A percentile compares a stretch with the other conserved stretches of the same genome.
Conservation (phyloP, 208 protist species). For the Willaertia magna region DNA sequence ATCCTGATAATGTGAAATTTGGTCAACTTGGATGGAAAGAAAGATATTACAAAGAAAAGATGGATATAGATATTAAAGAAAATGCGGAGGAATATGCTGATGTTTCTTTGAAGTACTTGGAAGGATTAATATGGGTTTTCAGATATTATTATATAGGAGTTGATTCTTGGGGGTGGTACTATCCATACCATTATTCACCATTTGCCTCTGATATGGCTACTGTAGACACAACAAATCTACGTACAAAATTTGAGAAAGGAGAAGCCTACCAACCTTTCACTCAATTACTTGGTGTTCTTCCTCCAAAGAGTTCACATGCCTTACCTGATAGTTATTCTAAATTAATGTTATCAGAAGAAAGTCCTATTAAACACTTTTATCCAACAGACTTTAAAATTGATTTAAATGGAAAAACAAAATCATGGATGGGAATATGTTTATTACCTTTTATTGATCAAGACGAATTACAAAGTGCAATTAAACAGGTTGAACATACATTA, state of each 20-base stretch:
- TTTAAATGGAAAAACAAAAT: neutral
- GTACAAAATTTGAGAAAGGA: slow-evolving; percentile 48
- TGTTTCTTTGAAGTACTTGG: slow-evolving; percentile 20
- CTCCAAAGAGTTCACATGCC: slow-evolving; percentile 33
- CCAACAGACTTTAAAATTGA: neutral
- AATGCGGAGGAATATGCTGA: neutral
- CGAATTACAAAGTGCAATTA: neutral
- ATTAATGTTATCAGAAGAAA: neutral
- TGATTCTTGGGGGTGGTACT: slow-evolving; percentile 68
- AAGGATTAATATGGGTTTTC: slow-evolving; percentile 49
- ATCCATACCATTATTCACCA: slow-evolving; percentile 73
- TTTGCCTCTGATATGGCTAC: slow-evolving; percentile 71
- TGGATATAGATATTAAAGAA: neutral
- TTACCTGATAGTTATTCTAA: neutral
- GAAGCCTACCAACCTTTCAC: slow-evolving; percentile 59
- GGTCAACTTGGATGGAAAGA: neutral
- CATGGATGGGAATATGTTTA: neutral
- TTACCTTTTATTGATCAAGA: slow-evolving; percentile 3
- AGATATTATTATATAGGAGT: slow-evolving; percentile 53
- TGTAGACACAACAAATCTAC: slow-evolving; percentile 42
- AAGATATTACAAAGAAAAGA: neutral
- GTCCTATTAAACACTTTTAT: neutral
- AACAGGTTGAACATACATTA: neutral
- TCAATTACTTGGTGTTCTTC: slow-evolving; percentile 96
- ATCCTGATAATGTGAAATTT: neutral